phyloP scores from a whole-genome alignment of 352 stramenopile species.

The Phytopythium helicoides region DNA sequence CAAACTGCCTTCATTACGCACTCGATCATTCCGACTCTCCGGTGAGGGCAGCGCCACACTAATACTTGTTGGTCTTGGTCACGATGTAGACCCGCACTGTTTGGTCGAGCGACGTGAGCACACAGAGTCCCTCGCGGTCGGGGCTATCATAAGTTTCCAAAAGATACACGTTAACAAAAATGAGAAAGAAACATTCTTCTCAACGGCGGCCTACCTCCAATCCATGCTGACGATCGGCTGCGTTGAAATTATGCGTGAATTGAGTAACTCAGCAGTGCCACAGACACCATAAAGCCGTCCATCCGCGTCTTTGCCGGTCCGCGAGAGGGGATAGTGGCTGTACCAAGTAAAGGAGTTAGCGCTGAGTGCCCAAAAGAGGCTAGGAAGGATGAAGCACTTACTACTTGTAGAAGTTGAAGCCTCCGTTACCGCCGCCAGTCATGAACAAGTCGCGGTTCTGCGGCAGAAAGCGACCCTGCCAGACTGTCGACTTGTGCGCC shows the following conservation, averaged over 20 bases:
- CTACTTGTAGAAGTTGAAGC: slow-evolving; percentile 98
- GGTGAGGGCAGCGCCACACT: slow-evolving; percentile 1
- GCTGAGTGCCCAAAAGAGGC: background rate
- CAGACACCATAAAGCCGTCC: slow-evolving; percentile 84
- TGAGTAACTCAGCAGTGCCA: slow-evolving; percentile 93
- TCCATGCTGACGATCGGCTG: slow-evolving; percentile 97
- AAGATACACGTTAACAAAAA: too few species aligned
- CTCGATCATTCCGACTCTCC: too few species aligned
- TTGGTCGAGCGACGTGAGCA: slow-evolving; percentile 93
- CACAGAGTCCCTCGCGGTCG: slow-evolving; percentile 93
- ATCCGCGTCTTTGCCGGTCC: slow-evolving; percentile 85
- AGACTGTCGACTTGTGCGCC: slow-evolving; percentile 95
- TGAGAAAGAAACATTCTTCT: too few species aligned
- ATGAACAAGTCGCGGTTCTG: slow-evolving; percentile 97
- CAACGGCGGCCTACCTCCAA: slow-evolving; percentile 72
- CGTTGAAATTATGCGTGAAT: slow-evolving; percentile 94
- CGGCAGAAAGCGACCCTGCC: slow-evolving; percentile 92
- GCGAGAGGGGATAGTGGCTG: slow-evolving; percentile 78
- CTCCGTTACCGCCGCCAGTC: slow-evolving; percentile 95
- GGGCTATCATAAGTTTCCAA: slow-evolving; percentile 37
- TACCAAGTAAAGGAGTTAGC: slow-evolving; percentile 3
- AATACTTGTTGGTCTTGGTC: slow-evolving; percentile 96
- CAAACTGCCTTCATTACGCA: slow-evolving; percentile 2
- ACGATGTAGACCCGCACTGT: slow-evolving; percentile 95
- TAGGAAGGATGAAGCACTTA: slow-evolving; percentile 37